Evolutionary conservation across 306 rosid genomes (phyloP).

Genomic region (Rubus parviflorus): DNA sequence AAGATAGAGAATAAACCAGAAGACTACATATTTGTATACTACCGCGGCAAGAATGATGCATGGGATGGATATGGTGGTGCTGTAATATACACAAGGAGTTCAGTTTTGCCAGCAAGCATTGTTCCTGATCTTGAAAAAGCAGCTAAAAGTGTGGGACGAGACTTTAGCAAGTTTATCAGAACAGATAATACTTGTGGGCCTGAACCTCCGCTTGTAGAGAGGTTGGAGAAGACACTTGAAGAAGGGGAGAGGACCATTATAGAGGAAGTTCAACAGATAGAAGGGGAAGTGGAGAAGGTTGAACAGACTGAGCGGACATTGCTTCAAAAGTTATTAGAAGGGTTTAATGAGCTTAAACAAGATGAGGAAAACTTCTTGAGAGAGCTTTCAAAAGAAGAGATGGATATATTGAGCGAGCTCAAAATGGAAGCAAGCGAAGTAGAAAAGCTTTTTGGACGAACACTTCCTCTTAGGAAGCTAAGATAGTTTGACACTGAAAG

Average conservation of each 20-base stretch:
- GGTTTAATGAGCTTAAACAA: conserved; percentile 59
- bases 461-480: conserved; percentile 74
- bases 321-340: conserved; percentile 66
- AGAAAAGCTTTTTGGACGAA: conserved; percentile 68
- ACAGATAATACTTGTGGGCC: conserved; percentile 93
- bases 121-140: conserved; percentile 75
- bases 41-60: conserved; percentile 91
- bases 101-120: conserved; percentile 72
- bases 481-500: conserved; percentile 38
- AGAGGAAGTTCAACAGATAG: conserved; percentile 76
- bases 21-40: conserved; percentile 83
- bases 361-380: conserved; percentile 76
- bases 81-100: conserved; percentile 78
- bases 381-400: conserved; percentile 69
- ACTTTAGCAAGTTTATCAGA: conserved; percentile 64
- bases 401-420: conserved; percentile 58
- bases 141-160: conserved; percentile 76
- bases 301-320: conserved; percentile 61
- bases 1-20: conserved; percentile 71
- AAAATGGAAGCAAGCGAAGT: conserved; percentile 82
- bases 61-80: conserved; percentile 99
- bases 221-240: conserved; percentile 81
- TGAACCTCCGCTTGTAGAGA: conserved; percentile 86
- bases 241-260: conserved; percentile 74
- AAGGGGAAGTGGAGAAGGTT: conserved; percentile 70